Evolutionary conservation across 2,329 filamentous ascomycete genomes (phyloP), one percentile per base, ranked within the genome.

Genomic region (Fusarium longipes): DNA sequence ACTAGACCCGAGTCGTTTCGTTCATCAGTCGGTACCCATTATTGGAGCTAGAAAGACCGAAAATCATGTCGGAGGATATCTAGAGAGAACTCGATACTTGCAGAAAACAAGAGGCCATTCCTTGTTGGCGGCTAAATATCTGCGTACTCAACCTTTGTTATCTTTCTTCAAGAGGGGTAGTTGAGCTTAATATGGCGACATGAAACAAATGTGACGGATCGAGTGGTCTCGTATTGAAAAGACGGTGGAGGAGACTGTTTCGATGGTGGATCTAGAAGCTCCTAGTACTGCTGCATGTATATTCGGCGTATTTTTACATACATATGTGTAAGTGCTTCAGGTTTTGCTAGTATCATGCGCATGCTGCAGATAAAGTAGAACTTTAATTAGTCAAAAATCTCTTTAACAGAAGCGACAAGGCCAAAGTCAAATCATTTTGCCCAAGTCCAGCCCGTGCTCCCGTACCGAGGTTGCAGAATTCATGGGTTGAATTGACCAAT

Each of bases 401-500:
- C 33, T 63, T 63, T 32, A 38, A 43, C n/a, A 38, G 29, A 62
- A 47, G 58, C 40, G 58, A 57, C 18, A 39, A 63, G 51, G 60
- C 39, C 51, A 50, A 55, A 49, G 43, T 29, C 64, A 67, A 66
- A 64, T 57, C 51, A 58, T 30, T 42, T 45, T 44, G 29, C 36
- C 36, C 47, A 48, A 32, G n/a, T 38, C 20, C 15, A 60, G 44
- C 53, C 48, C 50, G 42, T 61, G 59, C 59, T 57, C 33, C 22
- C 24, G 50, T 49, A 60, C 65, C 60, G 65, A 68, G 60, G 65
- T 68, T 67, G 59, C 45, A 68, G 43, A 53, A 32, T 52, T 38
- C 60, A 54, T 18, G 24, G 24, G 22, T 17, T 9, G 60, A 65
- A 68, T 65, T 68, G 64, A 40, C 70, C 65, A 72, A 72, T 67